phyloP scores from a whole-genome alignment of 129 eudicot genomes.

The sunflower (Helianthus annuus) region DNA sequence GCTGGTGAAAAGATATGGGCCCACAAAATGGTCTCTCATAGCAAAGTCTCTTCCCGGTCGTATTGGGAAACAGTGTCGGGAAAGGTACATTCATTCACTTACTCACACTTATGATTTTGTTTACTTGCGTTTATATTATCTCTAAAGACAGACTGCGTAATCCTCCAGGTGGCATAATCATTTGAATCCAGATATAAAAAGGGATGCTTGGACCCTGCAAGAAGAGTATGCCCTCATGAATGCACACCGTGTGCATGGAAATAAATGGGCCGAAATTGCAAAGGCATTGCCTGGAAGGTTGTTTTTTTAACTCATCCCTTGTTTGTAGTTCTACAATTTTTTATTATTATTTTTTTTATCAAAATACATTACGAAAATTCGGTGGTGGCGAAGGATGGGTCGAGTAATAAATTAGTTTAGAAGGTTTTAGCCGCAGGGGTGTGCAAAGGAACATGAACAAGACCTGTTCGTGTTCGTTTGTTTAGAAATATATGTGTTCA shows the following conservation, averaged over 20 bases:
- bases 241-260: conserved; percentile 82
- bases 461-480: too few relatives aligned
- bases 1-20: conserved; percentile 79
- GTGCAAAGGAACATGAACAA: too few relatives aligned
- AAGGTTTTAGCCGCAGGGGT: too few relatives aligned
- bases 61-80: conserved; percentile 99
- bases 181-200: conserved; percentile 83
- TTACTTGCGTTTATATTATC: conserved; percentile 7
- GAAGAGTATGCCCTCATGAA: conserved; percentile 77
- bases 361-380: background rate
- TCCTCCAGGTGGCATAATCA: conserved; percentile 97
- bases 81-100: conserved; percentile 55
- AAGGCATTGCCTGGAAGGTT: conserved; percentile 94
- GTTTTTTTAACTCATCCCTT: background rate
- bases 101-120: background rate
- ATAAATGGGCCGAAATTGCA: conserved; percentile 98
- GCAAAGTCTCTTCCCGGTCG: conserved; percentile 97
- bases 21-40: conserved; percentile 94
- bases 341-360: background rate
- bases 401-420: background rate
- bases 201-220: conserved; percentile 87
- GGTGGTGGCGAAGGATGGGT: background rate
- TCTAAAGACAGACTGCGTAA: conserved; percentile 16
- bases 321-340: background rate
- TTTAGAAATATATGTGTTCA: too few relatives aligned